phyloP scores from a whole-genome alignment of 352 stramenopile genomes.

The Blastocystis sp. region DNA sequence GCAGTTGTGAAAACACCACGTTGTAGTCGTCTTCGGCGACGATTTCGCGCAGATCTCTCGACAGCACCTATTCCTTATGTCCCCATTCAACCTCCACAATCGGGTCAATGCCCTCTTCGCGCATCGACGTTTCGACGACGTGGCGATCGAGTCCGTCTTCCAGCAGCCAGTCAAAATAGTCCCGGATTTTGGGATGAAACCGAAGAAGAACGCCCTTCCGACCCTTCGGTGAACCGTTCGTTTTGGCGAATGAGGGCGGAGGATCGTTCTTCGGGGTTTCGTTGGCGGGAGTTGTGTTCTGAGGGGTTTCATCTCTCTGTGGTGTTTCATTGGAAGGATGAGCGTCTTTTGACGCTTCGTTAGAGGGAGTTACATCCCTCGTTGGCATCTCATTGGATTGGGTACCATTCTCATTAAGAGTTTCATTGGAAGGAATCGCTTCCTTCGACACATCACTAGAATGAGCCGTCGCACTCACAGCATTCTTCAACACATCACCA shows the following conservation, averaged over 20 bases:
- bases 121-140: slow-evolving; percentile 9
- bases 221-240: not conserved
- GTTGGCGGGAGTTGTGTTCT: too few species aligned
- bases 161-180: slow-evolving; percentile 35
- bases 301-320: too few species aligned
- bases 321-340: too few species aligned
- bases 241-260: not conserved
- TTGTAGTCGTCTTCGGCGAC: not conserved
- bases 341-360: too few species aligned
- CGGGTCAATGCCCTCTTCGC: not conserved
- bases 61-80: slow-evolving; percentile 15
- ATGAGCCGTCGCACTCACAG: too few species aligned
- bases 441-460: too few species aligned
- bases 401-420: too few species aligned
- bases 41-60: slow-evolving; percentile 10
- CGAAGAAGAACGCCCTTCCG: slow-evolving; percentile 19
- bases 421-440: too few species aligned
- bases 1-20: not conserved
- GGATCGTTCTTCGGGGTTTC: too few species aligned
- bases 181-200: not conserved
- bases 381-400: too few species aligned
- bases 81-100: not conserved
- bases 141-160: not conserved
- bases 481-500: too few species aligned
- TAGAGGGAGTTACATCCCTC: too few species aligned